Percentiles rank a stretch among this genome's conserved stretches.
These are phyloP conservation scores for Zymoseptoria tritici DNA, from an alignment of 2,329 filamentous ascomycete species.

Conservation along the genomic window DNA sequence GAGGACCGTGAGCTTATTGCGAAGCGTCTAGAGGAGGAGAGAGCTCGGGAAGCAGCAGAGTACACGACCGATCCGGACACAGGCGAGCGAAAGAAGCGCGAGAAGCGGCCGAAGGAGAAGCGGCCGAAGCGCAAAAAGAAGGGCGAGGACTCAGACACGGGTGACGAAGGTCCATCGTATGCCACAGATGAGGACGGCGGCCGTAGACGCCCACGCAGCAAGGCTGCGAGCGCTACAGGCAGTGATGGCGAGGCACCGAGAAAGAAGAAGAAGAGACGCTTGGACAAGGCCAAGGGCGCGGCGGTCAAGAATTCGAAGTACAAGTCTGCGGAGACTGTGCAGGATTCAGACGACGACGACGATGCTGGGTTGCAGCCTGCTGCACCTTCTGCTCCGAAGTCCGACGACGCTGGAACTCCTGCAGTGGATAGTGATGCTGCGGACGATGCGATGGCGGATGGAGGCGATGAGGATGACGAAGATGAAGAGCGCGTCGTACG, in stretches of 20 bases:
- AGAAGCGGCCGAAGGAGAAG: conserved; percentile 52
- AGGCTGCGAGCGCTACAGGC: conserved; percentile 28
- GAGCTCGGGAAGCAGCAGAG: conserved; percentile 58
- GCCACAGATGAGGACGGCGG: conserved; percentile 44
- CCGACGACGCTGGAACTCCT: conserved; percentile 21
- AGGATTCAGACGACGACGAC: conserved; percentile 62
- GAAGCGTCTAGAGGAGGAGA: conserved; percentile 63
- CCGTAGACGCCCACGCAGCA: conserved; percentile 25
- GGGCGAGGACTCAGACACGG: conserved; percentile 38
- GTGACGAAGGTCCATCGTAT: conserved; percentile 35
- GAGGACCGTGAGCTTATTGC: conserved; percentile 65
- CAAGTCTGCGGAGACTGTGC: conserved; percentile 79
- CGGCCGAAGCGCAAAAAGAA: conserved; percentile 55
- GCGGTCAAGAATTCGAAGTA: conserved; percentile 52
- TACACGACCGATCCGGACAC: conserved; percentile 75
- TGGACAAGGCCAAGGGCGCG: conserved; percentile 47
- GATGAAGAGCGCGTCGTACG: conserved; percentile 17
- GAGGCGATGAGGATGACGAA: conserved; percentile 21
- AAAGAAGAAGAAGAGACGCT: conserved; percentile 53
- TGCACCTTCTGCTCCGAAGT: conserved; percentile 20
- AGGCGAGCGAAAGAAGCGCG: conserved; percentile 71
- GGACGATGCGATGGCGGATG: conserved; percentile 19
- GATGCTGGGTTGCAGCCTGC: conserved; percentile 15
- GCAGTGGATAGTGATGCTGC: conserved; percentile 10
- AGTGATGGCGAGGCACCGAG: conserved; percentile 51